phyloP scores from a whole-genome alignment of 345 rosid species.

The Laguncularia racemosa region DNA sequence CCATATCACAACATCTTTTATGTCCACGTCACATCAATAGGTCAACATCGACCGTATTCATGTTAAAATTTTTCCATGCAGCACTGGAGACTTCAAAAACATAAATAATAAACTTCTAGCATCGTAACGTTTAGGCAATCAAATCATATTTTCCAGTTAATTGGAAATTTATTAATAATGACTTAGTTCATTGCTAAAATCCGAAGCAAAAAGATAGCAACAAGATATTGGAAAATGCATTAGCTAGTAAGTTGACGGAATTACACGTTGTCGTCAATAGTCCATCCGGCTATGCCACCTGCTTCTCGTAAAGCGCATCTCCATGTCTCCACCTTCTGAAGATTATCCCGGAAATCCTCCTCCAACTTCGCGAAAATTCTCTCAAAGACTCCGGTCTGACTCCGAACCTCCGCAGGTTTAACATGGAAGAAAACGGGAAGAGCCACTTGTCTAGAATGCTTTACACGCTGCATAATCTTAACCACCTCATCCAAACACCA shows the following conservation, averaged over 20 bases:
- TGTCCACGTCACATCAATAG: no score
- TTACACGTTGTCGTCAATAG: slow-evolving; percentile 6
- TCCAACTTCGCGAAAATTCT: slow-evolving; percentile 1
- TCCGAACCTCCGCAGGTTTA: slow-evolving; percentile 10
- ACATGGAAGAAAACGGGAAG: slow-evolving; percentile 14
- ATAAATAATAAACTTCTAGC: no score
- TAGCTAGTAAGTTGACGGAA: background rate
- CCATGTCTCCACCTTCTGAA: slow-evolving; percentile 12
- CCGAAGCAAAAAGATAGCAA: no score
- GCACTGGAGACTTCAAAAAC: no score
- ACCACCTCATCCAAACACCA: slow-evolving; percentile 23
- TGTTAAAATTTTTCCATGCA: no score
- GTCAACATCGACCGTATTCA: no score
- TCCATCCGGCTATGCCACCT: slow-evolving; percentile 13
- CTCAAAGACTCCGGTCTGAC: slow-evolving; percentile 4
- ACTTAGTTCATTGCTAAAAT: no score
- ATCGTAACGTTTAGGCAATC: no score
- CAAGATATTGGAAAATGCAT: no score
- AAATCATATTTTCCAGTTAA: no score
- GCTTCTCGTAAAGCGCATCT: slow-evolving; percentile 7
- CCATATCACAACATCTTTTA: no score
- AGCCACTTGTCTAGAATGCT: slow-evolving; percentile 1
- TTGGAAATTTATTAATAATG: no score
- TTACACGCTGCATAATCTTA: slow-evolving; percentile 12
- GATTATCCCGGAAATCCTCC: background rate